Evolutionary conservation across 768 basidiomycete species (phyloP).

Genomic region (Cantharellus anzutake): DNA sequence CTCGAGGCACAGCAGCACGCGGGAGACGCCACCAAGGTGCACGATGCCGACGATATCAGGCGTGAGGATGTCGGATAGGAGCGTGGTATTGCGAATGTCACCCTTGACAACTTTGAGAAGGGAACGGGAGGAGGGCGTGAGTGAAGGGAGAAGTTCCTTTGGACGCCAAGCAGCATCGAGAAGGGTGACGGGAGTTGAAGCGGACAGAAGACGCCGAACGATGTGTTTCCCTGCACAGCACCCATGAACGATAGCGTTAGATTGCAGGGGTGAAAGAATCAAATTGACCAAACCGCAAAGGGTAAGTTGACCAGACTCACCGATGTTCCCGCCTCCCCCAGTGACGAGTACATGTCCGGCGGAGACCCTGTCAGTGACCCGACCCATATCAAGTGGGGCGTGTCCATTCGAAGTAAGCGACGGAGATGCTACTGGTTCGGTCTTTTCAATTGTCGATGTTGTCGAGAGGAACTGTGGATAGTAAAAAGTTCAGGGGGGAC

Average conservation of each 20-base stretch:
- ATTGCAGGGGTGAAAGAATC: neutral
- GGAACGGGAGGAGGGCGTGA: neutral
- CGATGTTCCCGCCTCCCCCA: conserved; percentile 12
- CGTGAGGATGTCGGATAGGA: conserved; percentile 5
- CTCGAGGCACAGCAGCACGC: conserved; percentile 11
- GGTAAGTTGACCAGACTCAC: conserved; percentile 2
- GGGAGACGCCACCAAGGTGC: conserved; percentile 12
- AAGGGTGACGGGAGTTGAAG: conserved; percentile 9
- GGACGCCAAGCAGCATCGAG: conserved; percentile 8
- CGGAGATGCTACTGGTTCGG: too few species aligned
- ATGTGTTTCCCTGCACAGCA: conserved; percentile 8
- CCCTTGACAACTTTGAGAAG: conserved; percentile 7
- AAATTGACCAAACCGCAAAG: too few species aligned
- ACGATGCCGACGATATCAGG: conserved; percentile 10
- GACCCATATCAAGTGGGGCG: too few species aligned
- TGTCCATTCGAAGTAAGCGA: too few species aligned
- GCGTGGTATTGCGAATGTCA: conserved; percentile 9
- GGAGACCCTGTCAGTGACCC: too few species aligned
- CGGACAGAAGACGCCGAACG: conserved; percentile 9
- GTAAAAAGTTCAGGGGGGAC: too few species aligned
- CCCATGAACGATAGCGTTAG: too few species aligned
- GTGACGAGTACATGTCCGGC: conserved; percentile 10
- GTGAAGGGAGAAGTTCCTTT: conserved; percentile 6
- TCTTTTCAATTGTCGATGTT: too few species aligned
- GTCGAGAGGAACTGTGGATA: too few species aligned